Conservation (phyloP, 495 filamentous ascomycete species). For the Penicillium robsamsonii region DNA sequence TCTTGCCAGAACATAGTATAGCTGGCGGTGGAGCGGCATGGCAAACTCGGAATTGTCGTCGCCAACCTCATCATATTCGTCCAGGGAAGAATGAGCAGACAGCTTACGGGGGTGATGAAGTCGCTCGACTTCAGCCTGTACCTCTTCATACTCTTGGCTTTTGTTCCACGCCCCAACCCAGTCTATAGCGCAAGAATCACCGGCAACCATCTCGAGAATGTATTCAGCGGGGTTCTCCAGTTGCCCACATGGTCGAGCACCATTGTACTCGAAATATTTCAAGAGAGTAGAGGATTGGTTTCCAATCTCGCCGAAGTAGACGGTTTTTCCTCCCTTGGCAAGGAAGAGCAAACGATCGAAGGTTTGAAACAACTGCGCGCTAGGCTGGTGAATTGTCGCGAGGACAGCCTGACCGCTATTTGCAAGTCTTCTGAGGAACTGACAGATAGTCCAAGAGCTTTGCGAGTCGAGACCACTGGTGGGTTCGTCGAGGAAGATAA, state of each 20-base stretch:
- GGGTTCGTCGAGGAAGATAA: constrained; percentile 89
- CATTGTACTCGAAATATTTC: constrained; percentile 73
- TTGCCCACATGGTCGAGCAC: constrained; percentile 62
- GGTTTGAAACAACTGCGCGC: constrained; percentile 82
- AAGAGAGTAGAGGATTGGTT: constrained; percentile 65
- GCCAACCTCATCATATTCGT: constrained; percentile 2
- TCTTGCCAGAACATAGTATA: constrained; percentile 44
- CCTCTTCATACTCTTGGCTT: constrained; percentile 60
- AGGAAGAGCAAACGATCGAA: constrained; percentile 88
- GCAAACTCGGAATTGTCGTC: constrained; percentile 44
- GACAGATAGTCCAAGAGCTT: constrained; percentile 80
- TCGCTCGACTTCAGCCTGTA: constrained; percentile 62
- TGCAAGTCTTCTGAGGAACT: constrained; percentile 75
- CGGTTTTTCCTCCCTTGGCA: constrained; percentile 72
- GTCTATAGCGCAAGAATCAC: constrained; percentile 61
- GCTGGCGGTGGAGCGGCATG: constrained; percentile 50
- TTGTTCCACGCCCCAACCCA: constrained; percentile 76
- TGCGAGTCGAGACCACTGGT: constrained; percentile 85
- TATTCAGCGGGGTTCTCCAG: constrained; percentile 84
- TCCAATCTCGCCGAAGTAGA: constrained; percentile 87
- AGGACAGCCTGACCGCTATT: constrained; percentile 84
- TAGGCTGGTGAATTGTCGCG: constrained; percentile 92
- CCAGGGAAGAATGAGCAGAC: constrained; percentile 10
- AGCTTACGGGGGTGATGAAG: constrained; percentile 50
- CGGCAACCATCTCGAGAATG: constrained; percentile 76